Evolutionary conservation across 2,329 filamentous ascomycete genomes (phyloP).

Genomic region (Dothidotthia symphoricarpi): DNA sequence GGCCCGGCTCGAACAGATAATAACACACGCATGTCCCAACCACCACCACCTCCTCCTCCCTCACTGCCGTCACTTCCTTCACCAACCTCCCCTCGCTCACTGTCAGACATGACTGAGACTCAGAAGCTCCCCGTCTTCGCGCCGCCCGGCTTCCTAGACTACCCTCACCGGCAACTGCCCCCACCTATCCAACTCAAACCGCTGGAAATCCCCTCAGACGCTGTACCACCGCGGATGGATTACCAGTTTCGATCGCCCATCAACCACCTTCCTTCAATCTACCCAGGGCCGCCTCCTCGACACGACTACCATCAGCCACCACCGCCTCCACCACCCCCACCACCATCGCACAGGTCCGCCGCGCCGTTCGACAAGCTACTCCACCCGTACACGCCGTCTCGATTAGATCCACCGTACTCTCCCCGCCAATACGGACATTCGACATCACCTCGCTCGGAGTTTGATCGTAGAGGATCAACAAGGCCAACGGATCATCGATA

Average conservation of each 20-base stretch:
- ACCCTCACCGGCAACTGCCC: conserved; percentile 42
- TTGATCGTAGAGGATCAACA: conserved; percentile 29
- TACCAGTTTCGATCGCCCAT: conserved; percentile 43
- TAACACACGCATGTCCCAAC: conserved; percentile 47
- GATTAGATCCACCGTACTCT: conserved; percentile 42
- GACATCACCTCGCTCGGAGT: conserved; percentile 40
- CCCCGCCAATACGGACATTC: conserved; percentile 41
- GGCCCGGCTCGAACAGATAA: conserved; percentile 43
- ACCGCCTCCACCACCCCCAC: conserved; percentile 8
- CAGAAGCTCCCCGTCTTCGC: conserved; percentile 46
- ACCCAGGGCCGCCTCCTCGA: conserved; percentile 31
- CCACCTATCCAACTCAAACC: conserved; percentile 44
- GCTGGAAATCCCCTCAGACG: conserved; percentile 40
- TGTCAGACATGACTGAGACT: conserved; percentile 47
- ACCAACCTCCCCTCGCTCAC: conserved; percentile 34
- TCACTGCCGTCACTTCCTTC: conserved; percentile 45
- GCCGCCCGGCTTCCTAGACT: conserved; percentile 41
- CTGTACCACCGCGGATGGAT: conserved; percentile 40
- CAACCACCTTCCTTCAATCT: conserved; percentile 40
- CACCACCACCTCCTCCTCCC: conserved; percentile 39
- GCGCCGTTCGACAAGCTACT: conserved; percentile 40
- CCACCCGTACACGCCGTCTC: conserved; percentile 42
- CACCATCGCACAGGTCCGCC: conserved; percentile 26
- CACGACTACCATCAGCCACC: conserved; percentile 29
- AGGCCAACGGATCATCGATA: conserved; percentile 35